Percentiles rank a stretch among this genome's conserved stretches.
phyloP scores from a whole-genome alignment of 805 yeast genomes.

The Wickerhamiella australiensis region DNA sequence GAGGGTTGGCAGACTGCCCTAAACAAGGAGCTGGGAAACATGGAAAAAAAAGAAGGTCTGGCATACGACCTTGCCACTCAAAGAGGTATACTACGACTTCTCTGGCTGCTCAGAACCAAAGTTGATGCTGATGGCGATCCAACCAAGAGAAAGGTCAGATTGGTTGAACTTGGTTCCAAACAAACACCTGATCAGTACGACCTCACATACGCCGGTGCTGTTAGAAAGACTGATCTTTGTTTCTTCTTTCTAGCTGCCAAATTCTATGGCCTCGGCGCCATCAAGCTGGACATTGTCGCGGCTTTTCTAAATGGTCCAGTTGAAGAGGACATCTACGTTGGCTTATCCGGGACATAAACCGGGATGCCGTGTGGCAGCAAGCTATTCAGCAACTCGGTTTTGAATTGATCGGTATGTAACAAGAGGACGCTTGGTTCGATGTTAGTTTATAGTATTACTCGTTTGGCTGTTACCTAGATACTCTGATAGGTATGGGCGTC shows the following conservation, averaged over 20 bases:
- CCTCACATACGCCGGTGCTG: neutral
- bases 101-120: slow-evolving; percentile 5
- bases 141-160: neutral
- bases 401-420: too few species aligned
- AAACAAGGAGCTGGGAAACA: too few species aligned
- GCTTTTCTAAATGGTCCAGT: slow-evolving; percentile 1
- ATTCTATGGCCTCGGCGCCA: neutral
- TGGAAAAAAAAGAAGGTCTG: too few species aligned
- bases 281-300: slow-evolving; percentile 1
- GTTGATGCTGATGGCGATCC: neutral
- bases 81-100: neutral
- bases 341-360: too few species aligned
- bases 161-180: neutral
- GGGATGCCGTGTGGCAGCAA: too few species aligned
- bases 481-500: too few species aligned
- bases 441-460: too few species aligned
- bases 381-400: too few species aligned
- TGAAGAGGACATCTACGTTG: neutral
- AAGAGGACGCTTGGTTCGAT: too few species aligned
- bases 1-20: too few species aligned
- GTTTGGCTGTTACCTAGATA: too few species aligned
- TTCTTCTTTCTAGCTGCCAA: neutral
- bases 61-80: too few species aligned
- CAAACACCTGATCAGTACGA: neutral
- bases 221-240: neutral